These are phyloP conservation scores for Pythium brassicae DNA, from an alignment of 352 stramenopile genomes.

Conservation along the genomic window DNA sequence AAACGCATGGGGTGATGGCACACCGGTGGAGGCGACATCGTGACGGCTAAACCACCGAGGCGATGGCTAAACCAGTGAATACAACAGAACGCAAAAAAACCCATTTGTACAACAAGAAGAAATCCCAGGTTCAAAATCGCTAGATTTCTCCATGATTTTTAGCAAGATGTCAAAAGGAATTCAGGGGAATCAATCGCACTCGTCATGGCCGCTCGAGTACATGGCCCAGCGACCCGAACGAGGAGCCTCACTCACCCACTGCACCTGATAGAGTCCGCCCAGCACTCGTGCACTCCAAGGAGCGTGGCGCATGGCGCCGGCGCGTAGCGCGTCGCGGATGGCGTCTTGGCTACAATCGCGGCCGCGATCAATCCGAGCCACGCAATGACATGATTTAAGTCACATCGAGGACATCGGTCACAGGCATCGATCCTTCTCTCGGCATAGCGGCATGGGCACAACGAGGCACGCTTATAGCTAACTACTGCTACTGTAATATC, in stretches of 20 bases:
- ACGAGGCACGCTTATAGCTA: background rate
- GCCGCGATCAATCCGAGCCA: background rate
- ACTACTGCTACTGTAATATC: too few species aligned
- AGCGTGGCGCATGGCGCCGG: background rate
- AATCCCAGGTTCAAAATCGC: slow-evolving; percentile 1
- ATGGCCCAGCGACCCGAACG: background rate
- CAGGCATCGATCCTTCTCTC: background rate
- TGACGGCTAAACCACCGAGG: background rate
- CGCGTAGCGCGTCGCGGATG: too few species aligned
- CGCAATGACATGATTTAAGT: background rate
- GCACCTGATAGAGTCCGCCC: background rate
- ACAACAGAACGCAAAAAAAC: too few species aligned
- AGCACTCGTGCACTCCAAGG: background rate
- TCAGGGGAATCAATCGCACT: background rate
- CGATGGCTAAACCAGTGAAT: background rate
- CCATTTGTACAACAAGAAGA: background rate
- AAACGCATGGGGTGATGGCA: too few species aligned
- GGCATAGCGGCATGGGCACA: background rate
- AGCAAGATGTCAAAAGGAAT: background rate
- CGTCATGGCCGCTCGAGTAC: background rate
- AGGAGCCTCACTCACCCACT: background rate
- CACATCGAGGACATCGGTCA: background rate
- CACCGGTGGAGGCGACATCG: too few species aligned
- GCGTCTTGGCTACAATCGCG: background rate
- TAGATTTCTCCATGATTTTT: background rate